phyloP scores from a whole-genome alignment of 164 flowering plant genomes.

The Chimonanthus salicifolius region DNA sequence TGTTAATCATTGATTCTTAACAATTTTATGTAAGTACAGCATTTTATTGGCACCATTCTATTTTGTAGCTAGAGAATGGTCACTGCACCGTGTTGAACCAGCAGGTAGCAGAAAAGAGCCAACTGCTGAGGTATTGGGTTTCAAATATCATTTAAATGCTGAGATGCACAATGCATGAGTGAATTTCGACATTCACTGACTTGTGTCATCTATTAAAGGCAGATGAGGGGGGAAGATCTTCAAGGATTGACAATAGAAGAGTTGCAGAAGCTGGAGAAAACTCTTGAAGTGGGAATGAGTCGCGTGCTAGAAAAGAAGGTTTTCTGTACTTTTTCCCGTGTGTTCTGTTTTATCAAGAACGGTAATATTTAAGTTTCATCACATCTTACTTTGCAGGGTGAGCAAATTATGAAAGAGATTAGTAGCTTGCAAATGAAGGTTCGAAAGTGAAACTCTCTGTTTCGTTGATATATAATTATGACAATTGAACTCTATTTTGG shows the following conservation, averaged over 20 bases:
- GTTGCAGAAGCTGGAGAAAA: constrained; percentile 60
- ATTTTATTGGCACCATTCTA: not conserved
- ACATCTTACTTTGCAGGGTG: constrained; percentile 40
- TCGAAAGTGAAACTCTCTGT: not conserved
- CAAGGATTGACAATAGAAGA: constrained; percentile 71
- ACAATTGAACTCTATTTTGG: not conserved
- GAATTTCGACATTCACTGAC: not conserved
- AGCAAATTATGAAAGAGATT: constrained; percentile 69
- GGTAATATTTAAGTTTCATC: not conserved
- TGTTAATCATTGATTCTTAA: no score
- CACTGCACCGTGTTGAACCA: constrained; percentile 49
- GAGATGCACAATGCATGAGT: no score
- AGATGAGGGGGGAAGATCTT: constrained; percentile 86
- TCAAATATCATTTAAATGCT: no score
- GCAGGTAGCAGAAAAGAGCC: constrained; percentile 68
- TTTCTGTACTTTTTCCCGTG: not conserved
- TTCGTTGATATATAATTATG: not conserved
- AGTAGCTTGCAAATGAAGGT: constrained; percentile 61
- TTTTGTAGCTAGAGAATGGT: constrained; percentile 64
- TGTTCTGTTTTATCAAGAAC: not conserved
- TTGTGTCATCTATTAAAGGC: constrained; percentile 34
- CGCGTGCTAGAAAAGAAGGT: constrained; percentile 83
- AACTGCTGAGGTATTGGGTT: constrained; percentile 53
- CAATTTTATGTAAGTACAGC: no score
- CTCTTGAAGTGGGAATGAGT: constrained; percentile 67